Conservation (phyloP, 1,284 basidiomycete genomes). For the Rhodotorula sp. region DNA sequence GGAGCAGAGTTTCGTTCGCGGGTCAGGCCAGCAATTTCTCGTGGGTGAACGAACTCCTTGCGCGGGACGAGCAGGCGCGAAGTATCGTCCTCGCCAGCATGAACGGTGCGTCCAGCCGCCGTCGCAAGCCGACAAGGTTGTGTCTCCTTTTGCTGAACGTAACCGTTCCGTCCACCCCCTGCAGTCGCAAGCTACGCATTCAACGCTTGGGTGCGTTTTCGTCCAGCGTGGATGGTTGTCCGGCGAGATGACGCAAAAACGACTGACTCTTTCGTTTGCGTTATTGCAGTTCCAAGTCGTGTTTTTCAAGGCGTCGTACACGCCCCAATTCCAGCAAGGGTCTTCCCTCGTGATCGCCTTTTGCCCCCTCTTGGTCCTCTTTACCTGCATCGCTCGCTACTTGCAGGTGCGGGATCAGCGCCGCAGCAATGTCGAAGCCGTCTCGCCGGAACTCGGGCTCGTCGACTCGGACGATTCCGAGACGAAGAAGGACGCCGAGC, state of each 20-base stretch:
- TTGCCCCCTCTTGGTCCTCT: background rate
- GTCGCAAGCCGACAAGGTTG: too few relatives aligned
- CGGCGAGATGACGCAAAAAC: background rate
- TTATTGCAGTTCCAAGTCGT: constrained; percentile 10
- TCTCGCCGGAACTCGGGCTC: too few relatives aligned
- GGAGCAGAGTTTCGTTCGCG: constrained; percentile 1
- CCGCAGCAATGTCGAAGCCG: too few relatives aligned
- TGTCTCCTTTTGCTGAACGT: too few relatives aligned
- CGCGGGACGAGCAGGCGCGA: constrained; percentile 45
- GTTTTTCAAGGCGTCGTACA: constrained; percentile 12
- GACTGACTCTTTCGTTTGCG: too few relatives aligned
- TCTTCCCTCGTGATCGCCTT: constrained; percentile 21
- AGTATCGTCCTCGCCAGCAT: constrained; percentile 27
- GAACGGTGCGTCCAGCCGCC: constrained; percentile 22
- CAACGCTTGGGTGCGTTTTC: constrained; percentile 18
- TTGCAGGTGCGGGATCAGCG: constrained; percentile 8
- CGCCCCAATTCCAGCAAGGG: constrained; percentile 24
- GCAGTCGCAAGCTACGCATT: constrained; percentile 40
- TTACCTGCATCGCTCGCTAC: background rate
- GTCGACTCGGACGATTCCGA: too few relatives aligned
- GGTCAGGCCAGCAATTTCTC: constrained; percentile 43
- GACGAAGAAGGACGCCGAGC: too few relatives aligned
- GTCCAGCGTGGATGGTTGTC: too few relatives aligned
- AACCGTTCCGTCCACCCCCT: background rate
- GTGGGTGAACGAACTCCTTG: constrained; percentile 46